These are phyloP conservation scores for Eucalyptus pauciflora DNA, from an alignment of 345 rosid genomes.

Conservation along the genomic window DNA sequence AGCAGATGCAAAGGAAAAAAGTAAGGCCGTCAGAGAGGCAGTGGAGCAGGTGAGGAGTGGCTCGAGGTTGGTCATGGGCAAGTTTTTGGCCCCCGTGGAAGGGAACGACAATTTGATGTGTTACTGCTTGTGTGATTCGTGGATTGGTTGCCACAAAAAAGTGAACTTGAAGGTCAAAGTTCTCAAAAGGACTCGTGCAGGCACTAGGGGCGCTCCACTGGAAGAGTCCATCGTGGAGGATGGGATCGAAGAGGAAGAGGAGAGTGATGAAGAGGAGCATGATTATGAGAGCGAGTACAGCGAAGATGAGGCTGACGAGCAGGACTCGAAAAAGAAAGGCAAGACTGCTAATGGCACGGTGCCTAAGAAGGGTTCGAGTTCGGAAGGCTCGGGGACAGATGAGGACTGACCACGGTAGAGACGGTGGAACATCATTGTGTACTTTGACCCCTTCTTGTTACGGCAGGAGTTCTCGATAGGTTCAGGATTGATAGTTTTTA, in stretches of 20 bases:
- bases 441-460: no score
- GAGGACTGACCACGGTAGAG: no score
- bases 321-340: no score
- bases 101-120: conserved; percentile 84
- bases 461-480: no score
- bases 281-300: conserved; percentile 91
- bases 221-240: conserved; percentile 78
- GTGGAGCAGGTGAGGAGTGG: conserved; percentile 74
- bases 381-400: no score
- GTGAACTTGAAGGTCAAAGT: conserved; percentile 62
- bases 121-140: conserved; percentile 80
- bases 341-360: no score
- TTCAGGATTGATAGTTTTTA: no score
- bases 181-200: conserved; percentile 78
- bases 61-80: conserved; percentile 83
- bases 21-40: conserved; percentile 50
- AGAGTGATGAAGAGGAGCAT: conserved; percentile 76
- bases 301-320: conserved; percentile 2
- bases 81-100: conserved; percentile 72
- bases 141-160: conserved; percentile 84
- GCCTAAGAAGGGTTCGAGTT: no score
- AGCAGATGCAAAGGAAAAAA: conserved; percentile 63
- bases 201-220: conserved; percentile 40
- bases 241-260: conserved; percentile 89
- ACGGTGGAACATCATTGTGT: no score